Conservation (phyloP, 208 protist species). For the Tritrichomonas musculus region DNA sequence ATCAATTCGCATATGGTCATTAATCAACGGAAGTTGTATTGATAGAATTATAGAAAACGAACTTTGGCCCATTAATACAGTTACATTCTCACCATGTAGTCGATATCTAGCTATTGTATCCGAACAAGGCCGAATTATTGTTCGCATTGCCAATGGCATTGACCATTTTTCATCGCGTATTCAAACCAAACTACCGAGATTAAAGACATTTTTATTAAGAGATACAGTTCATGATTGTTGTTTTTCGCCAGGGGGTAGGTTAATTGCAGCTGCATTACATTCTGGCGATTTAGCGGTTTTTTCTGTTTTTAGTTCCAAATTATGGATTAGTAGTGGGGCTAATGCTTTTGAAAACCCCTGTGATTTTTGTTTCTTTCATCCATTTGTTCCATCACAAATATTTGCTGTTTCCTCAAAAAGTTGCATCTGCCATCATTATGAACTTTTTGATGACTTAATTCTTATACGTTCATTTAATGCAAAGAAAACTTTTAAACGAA, state of each 20-base stretch:
- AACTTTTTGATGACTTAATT: background rate
- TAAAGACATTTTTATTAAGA: background rate
- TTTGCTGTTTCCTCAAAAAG: background rate
- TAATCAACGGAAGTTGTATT: background rate
- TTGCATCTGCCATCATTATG: background rate
- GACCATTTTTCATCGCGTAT: no score
- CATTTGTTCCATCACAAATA: background rate
- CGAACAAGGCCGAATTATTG: background rate
- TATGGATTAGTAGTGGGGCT: background rate
- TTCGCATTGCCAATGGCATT: background rate
- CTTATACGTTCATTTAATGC: background rate
- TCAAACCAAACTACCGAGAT: background rate
- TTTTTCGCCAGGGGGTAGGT: background rate
- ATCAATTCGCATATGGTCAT: background rate
- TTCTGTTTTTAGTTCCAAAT: background rate
- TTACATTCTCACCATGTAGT: background rate
- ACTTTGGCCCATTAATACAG: background rate
- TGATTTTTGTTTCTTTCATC: background rate
- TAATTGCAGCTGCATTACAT: background rate
- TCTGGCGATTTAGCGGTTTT: background rate
- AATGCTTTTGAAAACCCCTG: background rate
- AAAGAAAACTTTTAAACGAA: background rate
- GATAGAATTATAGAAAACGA: background rate
- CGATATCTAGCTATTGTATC: background rate
- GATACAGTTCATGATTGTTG: background rate